Evolutionary conservation across 2,329 filamentous ascomycete genomes (phyloP).

Genomic region (Penicillium sp.): DNA sequence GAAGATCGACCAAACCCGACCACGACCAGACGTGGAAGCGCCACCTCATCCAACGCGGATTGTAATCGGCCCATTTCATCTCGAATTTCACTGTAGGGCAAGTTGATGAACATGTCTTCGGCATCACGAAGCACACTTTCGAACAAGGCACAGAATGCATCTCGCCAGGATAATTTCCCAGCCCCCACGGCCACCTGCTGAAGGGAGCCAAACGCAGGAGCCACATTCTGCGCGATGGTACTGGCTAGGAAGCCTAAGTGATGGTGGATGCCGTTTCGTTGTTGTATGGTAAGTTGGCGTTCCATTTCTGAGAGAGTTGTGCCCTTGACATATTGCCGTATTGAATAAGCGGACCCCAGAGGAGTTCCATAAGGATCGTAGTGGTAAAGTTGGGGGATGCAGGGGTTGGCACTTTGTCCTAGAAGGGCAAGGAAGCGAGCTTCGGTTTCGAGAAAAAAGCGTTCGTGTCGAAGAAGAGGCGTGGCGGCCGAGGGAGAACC

Average conservation of each 20-base stretch:
- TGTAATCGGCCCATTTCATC: conserved; percentile 52
- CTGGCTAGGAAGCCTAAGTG: conserved; percentile 44
- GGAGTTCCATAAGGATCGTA: conserved; percentile 36
- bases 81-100: conserved; percentile 61
- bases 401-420: conserved; percentile 35
- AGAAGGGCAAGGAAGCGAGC: conserved; percentile 44
- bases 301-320: conserved; percentile 37
- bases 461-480: conserved; percentile 46
- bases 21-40: conserved; percentile 56
- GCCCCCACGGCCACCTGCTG: conserved; percentile 51
- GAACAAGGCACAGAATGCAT: conserved; percentile 57
- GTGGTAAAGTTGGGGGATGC: conserved; percentile 43
- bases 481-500: conserved; percentile 37
- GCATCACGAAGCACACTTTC: conserved; percentile 60
- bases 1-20: conserved; percentile 53
- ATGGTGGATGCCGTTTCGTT: conserved; percentile 39
- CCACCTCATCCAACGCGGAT: conserved; percentile 54
- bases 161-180: conserved; percentile 56
- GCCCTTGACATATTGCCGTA: conserved; percentile 44
- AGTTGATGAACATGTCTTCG: conserved; percentile 62
- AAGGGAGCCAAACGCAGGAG: conserved; percentile 56
- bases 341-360: conserved; percentile 39
- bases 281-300: conserved; percentile 31
- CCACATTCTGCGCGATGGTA: conserved; percentile 50
- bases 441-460: conserved; percentile 45